Evolutionary conservation across 2,329 filamentous ascomycete genomes (phyloP), one percentile per base, ranked within the genome.

Genomic region (Zymoseptoria tritici): DNA sequence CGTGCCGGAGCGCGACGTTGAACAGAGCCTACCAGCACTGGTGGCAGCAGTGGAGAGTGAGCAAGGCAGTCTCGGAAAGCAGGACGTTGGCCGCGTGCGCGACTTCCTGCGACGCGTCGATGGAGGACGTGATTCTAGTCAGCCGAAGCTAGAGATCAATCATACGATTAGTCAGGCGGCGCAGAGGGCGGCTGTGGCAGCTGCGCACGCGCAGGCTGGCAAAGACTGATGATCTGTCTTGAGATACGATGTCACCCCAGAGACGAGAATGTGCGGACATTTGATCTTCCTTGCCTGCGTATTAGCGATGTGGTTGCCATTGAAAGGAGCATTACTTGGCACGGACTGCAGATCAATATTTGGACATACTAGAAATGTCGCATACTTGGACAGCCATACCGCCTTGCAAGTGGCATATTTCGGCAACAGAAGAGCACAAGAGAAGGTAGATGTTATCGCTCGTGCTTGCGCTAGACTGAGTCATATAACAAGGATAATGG

Each of bases 11-110:
- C 81, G 82, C 8, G 84, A 90, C 60, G 89, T 97, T 13, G 94
- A 97, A 67, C 83, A 84, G 59, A 83, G 91, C 56, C 80, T 97
- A 0, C 89, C 91, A 56, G 85, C 86, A 2, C 78, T 99, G 51
- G 84, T 95, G 53, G 85, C 90, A 63, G 94, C 94, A 2, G 88
- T 97, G 2, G 93, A 96, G 75, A 96, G 91, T 69, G 92, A 97
- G 72, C 83, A 64, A 52, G 66, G 66, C 1, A 64, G 61, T 4
- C 54, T 71, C 46, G 65, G 64, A 7, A 66, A 68, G 46, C 58
- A 73, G 54, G 90, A 95, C 70, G 85, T 93, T 8, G 85, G 83
- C 0, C 79, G 91, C 8, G 88, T 96, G 11, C 81, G 88, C 66
- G 85, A 91, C 56, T 95, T 96, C 71, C 77, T 96, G 59, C 83